phyloP scores from a whole-genome alignment of 305 asterid species.

The Fraxinus latifolia region DNA sequence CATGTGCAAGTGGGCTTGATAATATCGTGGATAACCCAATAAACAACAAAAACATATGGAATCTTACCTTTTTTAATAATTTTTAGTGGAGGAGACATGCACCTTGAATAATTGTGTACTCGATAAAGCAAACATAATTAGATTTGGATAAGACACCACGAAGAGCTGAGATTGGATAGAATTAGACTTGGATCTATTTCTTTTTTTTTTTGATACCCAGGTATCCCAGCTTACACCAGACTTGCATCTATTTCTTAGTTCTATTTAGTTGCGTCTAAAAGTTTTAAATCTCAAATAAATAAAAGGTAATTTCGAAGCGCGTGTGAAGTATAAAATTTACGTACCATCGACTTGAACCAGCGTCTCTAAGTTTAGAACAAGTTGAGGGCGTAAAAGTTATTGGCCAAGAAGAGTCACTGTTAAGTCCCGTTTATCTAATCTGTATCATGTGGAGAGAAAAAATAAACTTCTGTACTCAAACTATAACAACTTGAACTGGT shows the following conservation, averaged over 20 bases:
- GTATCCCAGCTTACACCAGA: too few species aligned
- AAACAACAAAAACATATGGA: slow-evolving; percentile 34
- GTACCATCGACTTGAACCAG: not conserved
- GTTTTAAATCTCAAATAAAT: not conserved
- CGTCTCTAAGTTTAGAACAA: not conserved
- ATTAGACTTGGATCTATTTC: not conserved
- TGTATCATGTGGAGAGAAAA: not conserved
- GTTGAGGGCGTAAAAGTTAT: not conserved
- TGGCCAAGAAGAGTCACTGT: not conserved
- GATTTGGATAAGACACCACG: not conserved
- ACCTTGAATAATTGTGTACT: not conserved
- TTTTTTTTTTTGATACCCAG: too few species aligned
- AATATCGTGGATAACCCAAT: slow-evolving; percentile 21
- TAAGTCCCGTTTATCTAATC: not conserved
- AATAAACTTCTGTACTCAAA: not conserved
- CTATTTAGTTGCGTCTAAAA: not conserved
- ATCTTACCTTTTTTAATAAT: slow-evolving; percentile 26
- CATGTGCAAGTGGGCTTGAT: slow-evolving; percentile 23
- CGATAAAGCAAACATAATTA: not conserved
- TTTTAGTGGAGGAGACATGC: slow-evolving; percentile 24
- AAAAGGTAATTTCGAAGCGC: not conserved
- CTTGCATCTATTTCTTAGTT: not conserved
- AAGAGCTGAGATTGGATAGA: not conserved
- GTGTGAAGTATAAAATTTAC: not conserved
- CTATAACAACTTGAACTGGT: not conserved